Evolutionary conservation across 78 protist species (phyloP).

Genomic region (Dictyostelium brefeldianum): DNA sequence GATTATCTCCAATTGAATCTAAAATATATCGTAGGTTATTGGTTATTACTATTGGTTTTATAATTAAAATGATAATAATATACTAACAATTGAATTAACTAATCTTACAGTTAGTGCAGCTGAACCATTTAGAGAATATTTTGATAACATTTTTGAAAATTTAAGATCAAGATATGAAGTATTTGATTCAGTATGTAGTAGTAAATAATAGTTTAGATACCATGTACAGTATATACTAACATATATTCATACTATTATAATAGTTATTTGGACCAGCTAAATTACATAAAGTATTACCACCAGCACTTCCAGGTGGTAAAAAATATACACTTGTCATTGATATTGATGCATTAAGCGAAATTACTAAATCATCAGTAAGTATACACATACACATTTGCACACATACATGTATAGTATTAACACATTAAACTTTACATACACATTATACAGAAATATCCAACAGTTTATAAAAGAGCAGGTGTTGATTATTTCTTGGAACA

Average conservation of each 20-base stretch:
- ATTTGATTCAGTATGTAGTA: conserved; percentile 33
- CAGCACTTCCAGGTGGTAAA: conserved; percentile 25
- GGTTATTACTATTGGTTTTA: background rate
- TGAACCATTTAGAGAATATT: conserved; percentile 48
- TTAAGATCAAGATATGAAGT: background rate
- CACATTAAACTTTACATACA: too few species aligned
- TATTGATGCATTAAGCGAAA: conserved; percentile 45
- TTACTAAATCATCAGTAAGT: conserved; percentile 36
- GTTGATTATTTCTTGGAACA: conserved; percentile 47
- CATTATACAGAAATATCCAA: conserved; percentile 55
- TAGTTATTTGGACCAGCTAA: conserved; percentile 59
- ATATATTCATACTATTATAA: background rate
- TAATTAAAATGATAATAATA: background rate
- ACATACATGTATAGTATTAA: too few species aligned
- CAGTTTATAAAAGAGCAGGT: conserved; percentile 74
- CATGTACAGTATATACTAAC: background rate
- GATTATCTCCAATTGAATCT: background rate
- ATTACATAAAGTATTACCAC: conserved; percentile 11
- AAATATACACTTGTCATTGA: conserved; percentile 62
- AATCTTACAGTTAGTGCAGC: background rate
- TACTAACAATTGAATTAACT: background rate
- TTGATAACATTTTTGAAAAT: conserved; percentile 42
- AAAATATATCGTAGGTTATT: background rate
- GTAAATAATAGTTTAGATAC: background rate
- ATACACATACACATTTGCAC: too few species aligned